These are phyloP conservation scores for Pharnaceum exiguum DNA, from an alignment of 148 eudicot genomes.

Conservation along the genomic window DNA sequence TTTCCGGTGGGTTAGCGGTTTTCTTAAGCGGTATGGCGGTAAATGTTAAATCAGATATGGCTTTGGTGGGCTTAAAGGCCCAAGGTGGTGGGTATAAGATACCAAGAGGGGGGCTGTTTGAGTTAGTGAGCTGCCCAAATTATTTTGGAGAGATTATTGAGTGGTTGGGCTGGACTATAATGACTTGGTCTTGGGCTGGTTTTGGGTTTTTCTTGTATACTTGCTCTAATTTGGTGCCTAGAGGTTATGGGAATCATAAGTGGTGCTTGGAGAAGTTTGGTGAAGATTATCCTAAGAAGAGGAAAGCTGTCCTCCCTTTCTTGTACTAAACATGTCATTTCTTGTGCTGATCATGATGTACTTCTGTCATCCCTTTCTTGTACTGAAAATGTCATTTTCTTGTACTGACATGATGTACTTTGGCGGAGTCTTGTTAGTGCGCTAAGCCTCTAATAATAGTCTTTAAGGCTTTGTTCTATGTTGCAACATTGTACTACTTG, in stretches of 20 bases:
- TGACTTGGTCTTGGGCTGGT: constrained; percentile 84
- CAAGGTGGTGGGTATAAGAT: constrained; percentile 58
- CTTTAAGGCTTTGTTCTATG: too few species aligned
- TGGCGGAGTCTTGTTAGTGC: too few species aligned
- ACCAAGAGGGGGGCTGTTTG: constrained; percentile 72
- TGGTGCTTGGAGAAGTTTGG: constrained; percentile 90
- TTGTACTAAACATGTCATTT: too few species aligned
- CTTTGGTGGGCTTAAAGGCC: constrained; percentile 49
- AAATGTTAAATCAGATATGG: constrained; percentile 56
- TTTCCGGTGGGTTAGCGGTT: constrained; percentile 42
- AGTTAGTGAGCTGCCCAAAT: constrained; percentile 72
- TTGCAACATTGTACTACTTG: too few species aligned
- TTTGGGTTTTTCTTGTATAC: constrained; percentile 71
- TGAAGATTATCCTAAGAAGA: constrained; percentile 67
- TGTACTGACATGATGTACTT: too few species aligned
- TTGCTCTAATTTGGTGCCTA: constrained; percentile 67
- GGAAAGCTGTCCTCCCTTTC: constrained; percentile 82
- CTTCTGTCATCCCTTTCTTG: too few species aligned
- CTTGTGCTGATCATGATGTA: too few species aligned
- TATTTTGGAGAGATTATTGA: constrained; percentile 90
- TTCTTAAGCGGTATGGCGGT: constrained; percentile 55
- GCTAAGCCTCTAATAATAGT: too few species aligned
- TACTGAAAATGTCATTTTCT: too few species aligned
- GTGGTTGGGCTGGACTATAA: constrained; percentile 88
- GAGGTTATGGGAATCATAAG: constrained; percentile 54